Base-by-base conservation (phyloP, 805 yeast genomes). In the Myxozyma mucilagina region DNA sequence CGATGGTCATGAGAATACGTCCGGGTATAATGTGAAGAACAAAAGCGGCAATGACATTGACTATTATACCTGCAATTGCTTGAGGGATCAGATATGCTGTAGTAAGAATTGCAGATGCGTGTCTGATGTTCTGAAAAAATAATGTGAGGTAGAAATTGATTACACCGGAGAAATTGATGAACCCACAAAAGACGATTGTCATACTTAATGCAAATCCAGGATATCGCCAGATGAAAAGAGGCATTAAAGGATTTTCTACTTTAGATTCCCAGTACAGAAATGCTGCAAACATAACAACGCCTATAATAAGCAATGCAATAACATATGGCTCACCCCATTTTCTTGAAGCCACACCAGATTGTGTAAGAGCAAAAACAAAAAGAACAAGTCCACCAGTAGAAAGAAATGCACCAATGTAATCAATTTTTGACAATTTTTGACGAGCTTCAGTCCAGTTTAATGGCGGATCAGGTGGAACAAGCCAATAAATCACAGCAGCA, bases 241-340 rank as follows among this genome's bases (percentile, higher is more conserved):
- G 83, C 79, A 80, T 78, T 20, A 80, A 68, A n/a, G 84, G 83
- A n/a, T 70, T 66, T 47, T 63, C 52, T 1, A 76, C 61, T 49
- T 73, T 74, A 1, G 62, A 31, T 64, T 80, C 83, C 66, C 78
- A 80, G 9, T 74, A 10, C 0, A 73, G 72, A 53, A 80, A 78
- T 0, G 57, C 65, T 1, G 67, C 70, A 29, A 80, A 64, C n/a
- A 80, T 55, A 0, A 67, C 60, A 3, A 74, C 66, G 1, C 83
- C 82, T 6, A 79, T 71, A 18, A 80, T 68, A 14, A 80, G 57
- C 4, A 78, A 69, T 10, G 78, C 80, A 59, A 79, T 73, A 61
- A 80, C 79, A 62, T 80, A 80, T 0, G 79, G 77, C 13, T 83
- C 79, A 41, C 66, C 67, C 84, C 84, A 80, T 4, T 80, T 73